phyloP scores from a whole-genome alignment of 148 eudicot genomes.

The Fagopyrum homotropicum region DNA sequence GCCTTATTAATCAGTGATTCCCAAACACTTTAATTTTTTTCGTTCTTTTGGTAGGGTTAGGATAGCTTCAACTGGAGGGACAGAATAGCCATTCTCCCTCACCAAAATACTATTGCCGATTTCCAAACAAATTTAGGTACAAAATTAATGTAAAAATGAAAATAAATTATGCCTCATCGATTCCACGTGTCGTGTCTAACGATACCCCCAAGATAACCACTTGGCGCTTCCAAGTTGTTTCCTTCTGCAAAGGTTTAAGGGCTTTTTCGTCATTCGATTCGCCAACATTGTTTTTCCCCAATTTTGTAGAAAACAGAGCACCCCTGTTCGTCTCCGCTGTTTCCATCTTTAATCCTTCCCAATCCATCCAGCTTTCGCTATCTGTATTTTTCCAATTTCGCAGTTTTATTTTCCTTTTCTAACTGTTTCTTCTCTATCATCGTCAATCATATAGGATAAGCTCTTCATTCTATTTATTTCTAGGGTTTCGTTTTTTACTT shows the following conservation, averaged over 20 bases:
- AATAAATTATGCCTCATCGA: neutral
- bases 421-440: neutral
- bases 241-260: neutral
- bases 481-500: neutral
- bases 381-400: neutral
- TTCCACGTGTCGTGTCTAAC: neutral
- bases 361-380: neutral
- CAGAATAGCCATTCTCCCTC: neutral
- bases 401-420: too few species aligned
- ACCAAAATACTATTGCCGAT: neutral
- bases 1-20: neutral
- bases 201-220: constrained; percentile 1
- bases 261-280: neutral
- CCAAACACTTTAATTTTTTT: neutral
- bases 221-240: neutral
- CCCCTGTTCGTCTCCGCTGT: constrained; percentile 3
- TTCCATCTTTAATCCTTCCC: neutral
- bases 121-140: neutral
- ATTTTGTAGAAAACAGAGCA: constrained; percentile 1
- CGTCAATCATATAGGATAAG: neutral
- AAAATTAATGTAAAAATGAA: neutral
- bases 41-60: neutral
- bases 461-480: neutral
- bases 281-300: neutral
- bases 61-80: neutral